A percentile compares a stretch with the other conserved stretches of the same genome.
These are phyloP conservation scores for Cadophora gregata DNA, from an alignment of 2,329 filamentous ascomycete genomes.

Conservation along the genomic window DNA sequence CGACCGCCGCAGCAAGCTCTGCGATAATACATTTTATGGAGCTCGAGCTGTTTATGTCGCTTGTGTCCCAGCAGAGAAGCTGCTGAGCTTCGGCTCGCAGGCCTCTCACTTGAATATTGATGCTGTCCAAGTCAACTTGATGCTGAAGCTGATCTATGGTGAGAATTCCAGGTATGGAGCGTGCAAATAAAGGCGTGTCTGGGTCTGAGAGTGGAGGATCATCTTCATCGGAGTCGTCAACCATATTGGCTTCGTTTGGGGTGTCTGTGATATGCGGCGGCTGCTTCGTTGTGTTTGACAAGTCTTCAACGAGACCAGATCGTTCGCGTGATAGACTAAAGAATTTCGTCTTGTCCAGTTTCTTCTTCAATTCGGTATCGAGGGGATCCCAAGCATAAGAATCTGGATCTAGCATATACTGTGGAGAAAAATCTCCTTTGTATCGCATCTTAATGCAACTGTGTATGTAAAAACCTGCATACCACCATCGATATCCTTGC, in stretches of 20 bases:
- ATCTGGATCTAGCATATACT: constrained; percentile 75
- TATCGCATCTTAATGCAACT: constrained; percentile 83
- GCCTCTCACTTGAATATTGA: constrained; percentile 54
- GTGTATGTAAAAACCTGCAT: constrained; percentile 83
- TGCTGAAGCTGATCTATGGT: constrained; percentile 57
- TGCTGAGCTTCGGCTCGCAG: constrained; percentile 54
- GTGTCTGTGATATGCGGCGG: background rate
- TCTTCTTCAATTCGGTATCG: constrained; percentile 58
- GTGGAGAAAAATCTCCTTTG: constrained; percentile 79
- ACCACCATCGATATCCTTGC: constrained; percentile 78
- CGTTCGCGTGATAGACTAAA: constrained; percentile 36
- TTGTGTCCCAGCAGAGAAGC: constrained; percentile 64
- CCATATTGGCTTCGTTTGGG: constrained; percentile 1
- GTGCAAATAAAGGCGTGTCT: constrained; percentile 58
- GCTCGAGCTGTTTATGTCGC: constrained; percentile 54
- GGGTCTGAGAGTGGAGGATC: constrained; percentile 25
- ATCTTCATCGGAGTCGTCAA: constrained; percentile 26
- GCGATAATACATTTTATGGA: constrained; percentile 68
- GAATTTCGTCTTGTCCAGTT: constrained; percentile 42
- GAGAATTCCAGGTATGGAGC: constrained; percentile 72
- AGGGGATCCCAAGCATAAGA: constrained; percentile 66
- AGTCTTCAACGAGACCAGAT: background rate
- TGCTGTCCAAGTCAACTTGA: constrained; percentile 61
- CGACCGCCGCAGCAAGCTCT: constrained; percentile 70
- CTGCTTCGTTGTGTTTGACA: background rate